Conservation (phyloP, 1,139 yeast genomes). For the Saccharomyces hybrid region DNA sequence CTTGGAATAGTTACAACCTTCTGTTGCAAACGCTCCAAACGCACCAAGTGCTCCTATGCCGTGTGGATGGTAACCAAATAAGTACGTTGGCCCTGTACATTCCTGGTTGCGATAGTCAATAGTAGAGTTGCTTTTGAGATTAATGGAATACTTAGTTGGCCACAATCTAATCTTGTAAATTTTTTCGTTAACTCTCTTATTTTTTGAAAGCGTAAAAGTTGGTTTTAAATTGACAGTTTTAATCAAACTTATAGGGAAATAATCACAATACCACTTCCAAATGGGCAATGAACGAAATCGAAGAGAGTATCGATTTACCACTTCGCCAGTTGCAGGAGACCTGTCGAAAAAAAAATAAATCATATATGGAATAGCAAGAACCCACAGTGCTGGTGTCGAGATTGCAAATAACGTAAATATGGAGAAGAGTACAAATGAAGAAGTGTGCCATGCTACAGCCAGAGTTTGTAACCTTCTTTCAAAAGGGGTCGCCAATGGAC, state of each 20-base stretch:
- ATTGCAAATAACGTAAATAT: slow-evolving; percentile 50
- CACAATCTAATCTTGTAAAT: slow-evolving; percentile 10
- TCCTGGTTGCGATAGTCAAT: slow-evolving; percentile 7
- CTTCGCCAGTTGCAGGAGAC: slow-evolving; percentile 69
- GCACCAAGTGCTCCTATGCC: slow-evolving; percentile 94
- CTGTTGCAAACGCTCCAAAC: slow-evolving; percentile 78
- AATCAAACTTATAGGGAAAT: slow-evolving; percentile 74
- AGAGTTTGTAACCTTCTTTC: slow-evolving; percentile 59
- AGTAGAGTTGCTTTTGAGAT: slow-evolving; percentile 10
- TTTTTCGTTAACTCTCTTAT: slow-evolving; percentile 13
- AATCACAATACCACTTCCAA: slow-evolving; percentile 72
- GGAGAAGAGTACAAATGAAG: slow-evolving; percentile 57
- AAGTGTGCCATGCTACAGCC: slow-evolving; percentile 69
- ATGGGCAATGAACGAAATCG: slow-evolving; percentile 50
- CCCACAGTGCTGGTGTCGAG: slow-evolving; percentile 68
- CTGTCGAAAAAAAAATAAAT: slow-evolving; percentile 54
- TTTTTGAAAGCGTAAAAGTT: slow-evolving; percentile 41
- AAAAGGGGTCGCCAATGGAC: slow-evolving; percentile 40
- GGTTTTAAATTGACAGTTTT: slow-evolving; percentile 70
- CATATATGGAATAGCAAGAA: slow-evolving; percentile 46
- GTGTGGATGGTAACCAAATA: slow-evolving; percentile 95
- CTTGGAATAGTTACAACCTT: slow-evolving; percentile 60
- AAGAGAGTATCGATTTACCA: slow-evolving; percentile 47
- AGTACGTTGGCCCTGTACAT: slow-evolving; percentile 63
- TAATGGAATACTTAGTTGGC: slow-evolving; percentile 9